Evolutionary conservation across 768 basidiomycete species (phyloP).

Genomic region (Pleurotus tuber-regium): DNA sequence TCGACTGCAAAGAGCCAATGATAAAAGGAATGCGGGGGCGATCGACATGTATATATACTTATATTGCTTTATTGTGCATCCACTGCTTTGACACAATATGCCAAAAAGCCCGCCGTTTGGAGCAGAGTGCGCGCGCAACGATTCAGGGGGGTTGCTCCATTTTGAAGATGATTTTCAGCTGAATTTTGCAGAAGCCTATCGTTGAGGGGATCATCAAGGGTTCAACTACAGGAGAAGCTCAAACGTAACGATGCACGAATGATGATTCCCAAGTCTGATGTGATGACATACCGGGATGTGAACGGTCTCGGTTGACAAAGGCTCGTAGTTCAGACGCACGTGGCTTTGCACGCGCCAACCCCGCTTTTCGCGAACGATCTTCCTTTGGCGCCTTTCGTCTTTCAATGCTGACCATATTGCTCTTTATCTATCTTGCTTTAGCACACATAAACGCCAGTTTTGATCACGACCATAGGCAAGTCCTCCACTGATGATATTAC

Average conservation of each 20-base stretch:
- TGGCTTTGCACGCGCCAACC: constrained; percentile 6
- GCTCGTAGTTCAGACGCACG: not conserved
- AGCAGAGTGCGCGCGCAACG: not conserved
- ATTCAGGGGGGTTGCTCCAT: not conserved
- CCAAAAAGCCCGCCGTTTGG: not conserved
- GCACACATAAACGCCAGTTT: no score
- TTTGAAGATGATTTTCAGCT: constrained; percentile 1
- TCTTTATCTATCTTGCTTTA: not conserved
- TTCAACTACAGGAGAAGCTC: constrained; percentile 2
- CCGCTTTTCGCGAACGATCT: no score
- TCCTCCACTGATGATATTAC: no score
- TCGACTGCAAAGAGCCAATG: no score
- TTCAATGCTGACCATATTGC: no score
- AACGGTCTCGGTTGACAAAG: constrained; percentile 11
- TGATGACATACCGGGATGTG: constrained; percentile 8
- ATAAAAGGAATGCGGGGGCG: no score
- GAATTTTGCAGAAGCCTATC: constrained; percentile 5
- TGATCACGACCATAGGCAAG: no score
- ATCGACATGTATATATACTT: no score
- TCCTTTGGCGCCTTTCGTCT: no score
- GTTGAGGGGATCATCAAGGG: constrained; percentile 5
- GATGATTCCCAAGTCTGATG: constrained; percentile 6
- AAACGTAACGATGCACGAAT: not conserved
- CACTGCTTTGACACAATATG: constrained; percentile 4
- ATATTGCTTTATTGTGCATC: constrained; percentile 3